Evolutionary conservation across 306 rosid species (phyloP).

Genomic region (Acacia confusa): DNA sequence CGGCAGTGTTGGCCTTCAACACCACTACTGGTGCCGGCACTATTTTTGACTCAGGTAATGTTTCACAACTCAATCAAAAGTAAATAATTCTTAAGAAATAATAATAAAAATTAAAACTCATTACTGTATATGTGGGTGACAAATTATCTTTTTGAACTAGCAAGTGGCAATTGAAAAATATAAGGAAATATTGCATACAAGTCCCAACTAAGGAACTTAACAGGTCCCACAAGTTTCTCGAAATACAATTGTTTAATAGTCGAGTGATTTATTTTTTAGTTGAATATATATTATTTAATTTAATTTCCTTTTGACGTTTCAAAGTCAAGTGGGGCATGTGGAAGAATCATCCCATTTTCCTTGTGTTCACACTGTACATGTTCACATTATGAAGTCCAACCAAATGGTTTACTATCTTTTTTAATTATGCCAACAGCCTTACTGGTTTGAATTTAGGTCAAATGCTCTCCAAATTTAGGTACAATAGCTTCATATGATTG

Average conservation of each 20-base stretch:
- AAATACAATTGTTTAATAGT: not conserved
- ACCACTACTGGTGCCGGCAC: conserved; percentile 84
- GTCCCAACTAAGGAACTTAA: too few relatives aligned
- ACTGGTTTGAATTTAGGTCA: not conserved
- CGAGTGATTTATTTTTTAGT: not conserved
- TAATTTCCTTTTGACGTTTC: not conserved
- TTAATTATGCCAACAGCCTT: not conserved
- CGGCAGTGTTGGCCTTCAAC: conserved; percentile 63
- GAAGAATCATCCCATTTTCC: not conserved
- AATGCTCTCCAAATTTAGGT: not conserved
- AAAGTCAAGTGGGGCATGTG: not conserved
- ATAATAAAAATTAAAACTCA: too few relatives aligned
- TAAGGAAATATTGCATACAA: not conserved
- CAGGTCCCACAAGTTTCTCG: not conserved
- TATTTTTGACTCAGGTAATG: conserved; percentile 80
- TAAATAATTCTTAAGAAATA: not conserved
- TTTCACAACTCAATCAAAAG: not conserved
- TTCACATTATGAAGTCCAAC: not conserved
- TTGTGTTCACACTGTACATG: not conserved
- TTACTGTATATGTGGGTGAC: too few relatives aligned
- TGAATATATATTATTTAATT: not conserved
- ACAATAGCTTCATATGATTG: not conserved
- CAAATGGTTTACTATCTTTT: not conserved
- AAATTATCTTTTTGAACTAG: too few relatives aligned
- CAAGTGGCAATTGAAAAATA: not conserved